Evolutionary conservation across 1,139 yeast genomes (phyloP).

Genomic region (Saccharomyces hybrid): DNA sequence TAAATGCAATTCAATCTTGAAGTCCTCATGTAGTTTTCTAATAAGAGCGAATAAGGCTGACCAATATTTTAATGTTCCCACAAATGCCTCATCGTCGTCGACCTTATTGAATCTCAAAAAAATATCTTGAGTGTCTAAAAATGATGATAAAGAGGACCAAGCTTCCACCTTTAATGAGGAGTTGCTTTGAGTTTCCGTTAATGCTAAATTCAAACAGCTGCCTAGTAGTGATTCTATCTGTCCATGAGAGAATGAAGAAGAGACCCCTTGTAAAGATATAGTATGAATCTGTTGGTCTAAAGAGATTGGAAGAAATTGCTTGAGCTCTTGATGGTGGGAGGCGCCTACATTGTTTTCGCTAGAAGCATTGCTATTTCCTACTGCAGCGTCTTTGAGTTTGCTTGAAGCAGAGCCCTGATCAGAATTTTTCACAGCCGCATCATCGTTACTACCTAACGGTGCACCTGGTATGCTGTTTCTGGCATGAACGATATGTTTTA

Average conservation of each 20-base stretch:
- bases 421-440: neutral
- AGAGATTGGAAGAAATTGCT: conserved; percentile 23
- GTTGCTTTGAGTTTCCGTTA: neutral
- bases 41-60: conserved; percentile 1
- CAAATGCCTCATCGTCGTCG: conserved; percentile 5
- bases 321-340: conserved; percentile 13
- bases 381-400: neutral
- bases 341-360: neutral
- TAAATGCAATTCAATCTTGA: conserved; percentile 9
- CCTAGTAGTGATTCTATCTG: neutral
- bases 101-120: conserved; percentile 14
- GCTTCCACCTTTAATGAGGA: conserved; percentile 1
- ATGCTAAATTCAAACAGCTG: neutral
- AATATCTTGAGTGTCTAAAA: conserved; percentile 16
- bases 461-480: neutral
- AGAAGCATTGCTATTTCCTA: neutral
- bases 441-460: neutral
- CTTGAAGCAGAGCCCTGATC: neutral
- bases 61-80: conserved; percentile 4
- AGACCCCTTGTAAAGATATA: conserved; percentile 15
- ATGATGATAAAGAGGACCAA: conserved; percentile 9
- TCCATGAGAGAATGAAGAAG: conserved; percentile 2
- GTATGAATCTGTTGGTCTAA: conserved; percentile 23
- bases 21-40: neutral
- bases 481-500: conserved; percentile 3